phyloP scores from a whole-genome alignment of 805 yeast species.

The Wickerhamomyces rabaulensis region DNA sequence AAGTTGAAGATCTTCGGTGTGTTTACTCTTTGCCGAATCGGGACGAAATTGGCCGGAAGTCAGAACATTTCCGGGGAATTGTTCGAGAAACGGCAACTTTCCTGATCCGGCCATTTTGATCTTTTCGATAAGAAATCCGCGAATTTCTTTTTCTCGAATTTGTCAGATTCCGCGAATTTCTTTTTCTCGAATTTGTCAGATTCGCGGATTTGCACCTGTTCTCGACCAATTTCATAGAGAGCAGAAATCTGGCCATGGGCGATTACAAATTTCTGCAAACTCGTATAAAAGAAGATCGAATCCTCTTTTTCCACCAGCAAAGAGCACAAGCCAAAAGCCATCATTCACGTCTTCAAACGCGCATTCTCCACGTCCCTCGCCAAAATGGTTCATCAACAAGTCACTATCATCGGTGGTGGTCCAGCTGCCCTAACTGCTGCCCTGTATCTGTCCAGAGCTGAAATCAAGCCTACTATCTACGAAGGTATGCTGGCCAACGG shows the following conservation, averaged over 20 bases:
- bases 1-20: slow-evolving; percentile 1
- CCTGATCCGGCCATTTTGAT: neutral
- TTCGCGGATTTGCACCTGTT: neutral
- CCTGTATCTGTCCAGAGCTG: slow-evolving; percentile 93
- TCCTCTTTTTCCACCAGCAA: neutral
- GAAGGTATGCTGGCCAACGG: slow-evolving; percentile 97
- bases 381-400: slow-evolving; percentile 79
- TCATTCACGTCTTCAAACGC: neutral
- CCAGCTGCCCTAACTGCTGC: slow-evolving; percentile 99
- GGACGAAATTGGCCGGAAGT: neutral
- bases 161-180: neutral
- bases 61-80: neutral
- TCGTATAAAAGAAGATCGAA: neutral
- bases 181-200: neutral
- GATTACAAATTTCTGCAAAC: neutral
- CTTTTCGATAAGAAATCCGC: neutral
- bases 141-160: neutral
- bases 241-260: neutral
- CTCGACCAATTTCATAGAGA: neutral
- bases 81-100: neutral
- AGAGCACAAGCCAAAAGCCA: neutral
- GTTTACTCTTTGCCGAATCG: slow-evolving; percentile 11
- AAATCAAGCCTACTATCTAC: slow-evolving; percentile 85
- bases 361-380: neutral
- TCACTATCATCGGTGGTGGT: slow-evolving; percentile 91